Conservation (phyloP, 352 stramenopile genomes). For the Globisporangium apiculatum region DNA sequence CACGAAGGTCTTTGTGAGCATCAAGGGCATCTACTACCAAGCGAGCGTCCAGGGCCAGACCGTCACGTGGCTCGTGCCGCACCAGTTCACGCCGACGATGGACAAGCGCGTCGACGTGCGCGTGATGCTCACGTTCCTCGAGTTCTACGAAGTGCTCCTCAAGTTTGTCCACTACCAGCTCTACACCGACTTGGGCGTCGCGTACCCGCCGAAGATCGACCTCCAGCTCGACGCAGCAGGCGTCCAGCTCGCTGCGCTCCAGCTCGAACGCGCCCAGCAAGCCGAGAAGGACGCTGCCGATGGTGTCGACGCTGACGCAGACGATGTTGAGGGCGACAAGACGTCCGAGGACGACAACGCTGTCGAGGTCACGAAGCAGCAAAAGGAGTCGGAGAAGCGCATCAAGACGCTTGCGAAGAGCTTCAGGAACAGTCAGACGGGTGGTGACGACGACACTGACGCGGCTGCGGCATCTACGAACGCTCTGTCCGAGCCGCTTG, state of each 20-base stretch:
- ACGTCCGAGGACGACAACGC: constrained; percentile 21
- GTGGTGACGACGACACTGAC: constrained; percentile 70
- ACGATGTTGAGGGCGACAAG: constrained; percentile 23
- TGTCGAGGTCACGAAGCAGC: constrained; percentile 37
- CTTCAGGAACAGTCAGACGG: constrained; percentile 23
- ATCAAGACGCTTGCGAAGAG: constrained; percentile 63
- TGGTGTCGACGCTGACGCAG: constrained; percentile 20
- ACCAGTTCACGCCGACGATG: constrained; percentile 97
- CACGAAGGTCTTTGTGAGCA: constrained; percentile 98
- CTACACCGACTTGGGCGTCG: constrained; percentile 92
- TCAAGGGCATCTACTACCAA: constrained; percentile 99
- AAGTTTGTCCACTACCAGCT: constrained; percentile 99
- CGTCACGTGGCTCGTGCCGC: constrained; percentile 97
- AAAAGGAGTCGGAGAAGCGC: constrained; percentile 86
- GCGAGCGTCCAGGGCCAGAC: constrained; percentile 89
- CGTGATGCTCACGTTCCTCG: constrained; percentile 99
- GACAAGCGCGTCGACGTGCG: constrained; percentile 97
- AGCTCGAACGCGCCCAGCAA: constrained; percentile 47
- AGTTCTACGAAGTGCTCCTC: constrained; percentile 98
- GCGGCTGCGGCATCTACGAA: constrained; percentile 41
- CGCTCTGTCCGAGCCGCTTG: constrained; percentile 88
- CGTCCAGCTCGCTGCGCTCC: constrained; percentile 55
- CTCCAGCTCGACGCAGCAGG: constrained; percentile 71
- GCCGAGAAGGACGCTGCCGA: constrained; percentile 22
- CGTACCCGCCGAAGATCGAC: constrained; percentile 93